Evolutionary conservation across 2,329 filamentous ascomycete species (phyloP).

Genomic region (Arthroderma sp.): DNA sequence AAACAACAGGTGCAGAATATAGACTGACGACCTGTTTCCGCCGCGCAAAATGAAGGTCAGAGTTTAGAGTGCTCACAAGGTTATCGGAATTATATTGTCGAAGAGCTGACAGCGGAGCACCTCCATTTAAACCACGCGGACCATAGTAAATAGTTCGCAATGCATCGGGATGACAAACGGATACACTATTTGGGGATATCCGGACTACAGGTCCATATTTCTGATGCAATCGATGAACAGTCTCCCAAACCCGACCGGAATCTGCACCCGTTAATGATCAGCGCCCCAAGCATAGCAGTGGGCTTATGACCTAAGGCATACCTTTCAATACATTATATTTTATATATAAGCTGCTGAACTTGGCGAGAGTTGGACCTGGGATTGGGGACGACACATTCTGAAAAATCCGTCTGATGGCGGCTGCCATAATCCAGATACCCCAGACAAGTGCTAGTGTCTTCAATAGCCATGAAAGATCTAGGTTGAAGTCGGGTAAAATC

Average conservation of each 20-base stretch:
- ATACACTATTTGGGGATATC: conserved; percentile 10
- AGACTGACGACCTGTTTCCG: conserved; percentile 12
- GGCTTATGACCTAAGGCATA: not conserved
- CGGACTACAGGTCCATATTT: conserved; percentile 15
- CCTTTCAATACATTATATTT: conserved; percentile 11
- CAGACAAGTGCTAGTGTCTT: not conserved
- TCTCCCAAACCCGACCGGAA: not conserved
- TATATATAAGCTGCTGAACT: conserved; percentile 13
- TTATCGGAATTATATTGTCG: conserved; percentile 14
- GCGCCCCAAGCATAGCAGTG: not conserved
- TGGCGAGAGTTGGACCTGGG: conserved; percentile 15
- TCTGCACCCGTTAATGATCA: not conserved
- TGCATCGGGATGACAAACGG: conserved; percentile 15
- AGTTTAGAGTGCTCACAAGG: conserved; percentile 14
- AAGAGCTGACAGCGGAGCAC: conserved; percentile 8
- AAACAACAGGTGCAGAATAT: conserved; percentile 12
- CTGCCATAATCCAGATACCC: conserved; percentile 4
- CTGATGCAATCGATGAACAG: conserved; percentile 9
- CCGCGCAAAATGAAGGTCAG: conserved; percentile 13
- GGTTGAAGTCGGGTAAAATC: not conserved
- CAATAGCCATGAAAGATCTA: not conserved
- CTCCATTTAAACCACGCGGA: conserved; percentile 12
- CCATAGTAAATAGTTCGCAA: conserved; percentile 13
- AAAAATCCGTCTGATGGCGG: not conserved
- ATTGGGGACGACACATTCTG: conserved; percentile 11